phyloP scores from a whole-genome alignment of 345 rosid genomes.

The Iberis pinnata region DNA sequence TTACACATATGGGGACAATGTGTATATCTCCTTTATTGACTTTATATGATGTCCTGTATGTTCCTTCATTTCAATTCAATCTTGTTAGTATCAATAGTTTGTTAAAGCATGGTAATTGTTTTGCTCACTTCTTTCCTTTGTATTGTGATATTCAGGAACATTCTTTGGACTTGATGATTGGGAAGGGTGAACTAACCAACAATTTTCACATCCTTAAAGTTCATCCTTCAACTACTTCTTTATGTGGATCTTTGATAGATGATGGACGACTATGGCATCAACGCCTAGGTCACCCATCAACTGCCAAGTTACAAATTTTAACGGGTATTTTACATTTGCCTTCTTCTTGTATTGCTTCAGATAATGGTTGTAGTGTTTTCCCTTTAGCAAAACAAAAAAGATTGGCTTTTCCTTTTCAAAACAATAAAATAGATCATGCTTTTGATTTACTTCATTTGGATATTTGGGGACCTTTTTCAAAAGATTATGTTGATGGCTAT shows the following conservation, averaged over 20 bases:
- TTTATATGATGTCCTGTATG: background rate
- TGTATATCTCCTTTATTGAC: background rate
- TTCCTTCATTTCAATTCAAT: background rate
- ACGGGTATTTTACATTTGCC: background rate
- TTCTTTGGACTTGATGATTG: background rate
- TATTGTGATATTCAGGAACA: background rate
- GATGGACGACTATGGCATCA: background rate
- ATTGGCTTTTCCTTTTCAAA: background rate
- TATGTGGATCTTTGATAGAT: background rate
- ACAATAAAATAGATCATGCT: background rate
- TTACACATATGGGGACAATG: background rate
- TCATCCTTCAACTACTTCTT: background rate
- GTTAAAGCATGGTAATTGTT: background rate
- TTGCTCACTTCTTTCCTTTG: background rate
- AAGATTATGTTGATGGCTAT: too few relatives aligned
- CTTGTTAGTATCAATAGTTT: background rate
- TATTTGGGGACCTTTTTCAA: too few relatives aligned
- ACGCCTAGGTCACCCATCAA: background rate
- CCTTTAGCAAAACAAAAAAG: background rate
- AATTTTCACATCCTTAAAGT: background rate
- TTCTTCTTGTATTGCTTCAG: background rate
- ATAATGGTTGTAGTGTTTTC: background rate
- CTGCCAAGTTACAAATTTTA: background rate
- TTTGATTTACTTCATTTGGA: background rate
- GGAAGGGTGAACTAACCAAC: background rate